Conservation (phyloP, 495 filamentous ascomycete species). For the Gamarada debralockiae region DNA sequence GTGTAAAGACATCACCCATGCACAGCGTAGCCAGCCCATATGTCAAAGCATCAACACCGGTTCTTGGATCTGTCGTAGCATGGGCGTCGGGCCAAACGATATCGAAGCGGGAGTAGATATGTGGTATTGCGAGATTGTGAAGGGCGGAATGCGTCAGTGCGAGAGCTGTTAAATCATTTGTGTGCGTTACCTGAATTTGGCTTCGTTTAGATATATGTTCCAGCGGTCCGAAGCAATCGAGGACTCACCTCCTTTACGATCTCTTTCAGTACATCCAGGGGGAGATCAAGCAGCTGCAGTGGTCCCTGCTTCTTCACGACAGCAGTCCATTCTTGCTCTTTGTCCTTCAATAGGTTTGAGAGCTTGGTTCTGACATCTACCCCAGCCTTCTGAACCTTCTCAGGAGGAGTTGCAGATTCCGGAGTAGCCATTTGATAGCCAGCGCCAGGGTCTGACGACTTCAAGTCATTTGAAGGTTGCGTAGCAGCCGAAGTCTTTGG, state of each 20-base stretch:
- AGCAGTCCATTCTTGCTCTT: slow-evolving; percentile 37
- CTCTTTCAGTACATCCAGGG: slow-evolving; percentile 79
- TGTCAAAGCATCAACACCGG: slow-evolving; percentile 85
- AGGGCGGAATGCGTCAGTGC: slow-evolving; percentile 83
- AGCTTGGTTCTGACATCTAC: slow-evolving; percentile 20
- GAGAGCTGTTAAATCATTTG: slow-evolving; percentile 81
- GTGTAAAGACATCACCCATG: slow-evolving; percentile 67
- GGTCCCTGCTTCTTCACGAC: slow-evolving; percentile 35
- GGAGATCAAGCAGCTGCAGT: slow-evolving; percentile 71
- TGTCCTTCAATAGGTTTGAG: slow-evolving; percentile 34
- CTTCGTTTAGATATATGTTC: slow-evolving; percentile 2
- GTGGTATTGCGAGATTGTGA: slow-evolving; percentile 73
- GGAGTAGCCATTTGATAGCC: slow-evolving; percentile 6
- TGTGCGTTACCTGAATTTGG: slow-evolving; percentile 67
- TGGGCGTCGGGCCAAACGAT: slow-evolving; percentile 87
- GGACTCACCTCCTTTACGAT: slow-evolving; percentile 80
- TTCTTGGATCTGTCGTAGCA: slow-evolving; percentile 57
- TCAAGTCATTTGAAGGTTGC: slow-evolving; percentile 15
- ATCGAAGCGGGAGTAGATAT: slow-evolving; percentile 90
- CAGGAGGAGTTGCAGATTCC: slow-evolving; percentile 2
- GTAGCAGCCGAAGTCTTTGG: slow-evolving; percentile 21
- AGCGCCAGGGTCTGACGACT: neutral
- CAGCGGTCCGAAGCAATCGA: neutral
- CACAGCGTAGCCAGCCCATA: slow-evolving; percentile 86
- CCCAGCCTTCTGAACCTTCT: slow-evolving; percentile 6